Conservation (phyloP, 2,329 filamentous ascomycete genomes). For the Cytospora paraplurivora region DNA sequence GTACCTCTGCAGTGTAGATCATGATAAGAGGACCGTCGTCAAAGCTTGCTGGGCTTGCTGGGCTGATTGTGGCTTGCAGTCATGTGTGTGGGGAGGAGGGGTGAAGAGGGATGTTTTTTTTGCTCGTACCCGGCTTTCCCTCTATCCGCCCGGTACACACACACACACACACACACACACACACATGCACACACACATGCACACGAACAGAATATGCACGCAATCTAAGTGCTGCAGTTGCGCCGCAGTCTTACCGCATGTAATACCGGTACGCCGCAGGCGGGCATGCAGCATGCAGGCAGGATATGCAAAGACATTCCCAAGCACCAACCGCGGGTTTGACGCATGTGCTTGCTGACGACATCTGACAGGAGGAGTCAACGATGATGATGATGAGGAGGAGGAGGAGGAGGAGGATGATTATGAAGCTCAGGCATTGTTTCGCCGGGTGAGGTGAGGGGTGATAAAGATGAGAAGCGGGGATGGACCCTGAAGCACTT, state of each 20-base stretch:
- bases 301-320: no score
- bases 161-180: background rate
- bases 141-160: background rate
- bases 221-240: background rate
- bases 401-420: background rate
- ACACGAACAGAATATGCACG: background rate
- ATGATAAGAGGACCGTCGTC: background rate
- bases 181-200: background rate
- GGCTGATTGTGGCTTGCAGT: constrained; percentile 1
- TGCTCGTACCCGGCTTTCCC: background rate
- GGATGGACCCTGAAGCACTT: no score
- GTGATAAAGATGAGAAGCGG: no score
- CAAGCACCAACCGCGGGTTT: no score
- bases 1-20: background rate
- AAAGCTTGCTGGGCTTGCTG: background rate
- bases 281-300: background rate
- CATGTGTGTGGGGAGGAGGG: background rate
- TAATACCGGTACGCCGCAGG: no score
- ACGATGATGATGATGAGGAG: background rate
- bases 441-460: no score
- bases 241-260: background rate
- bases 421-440: no score
- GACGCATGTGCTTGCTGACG: no score
- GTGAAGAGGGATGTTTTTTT: background rate
- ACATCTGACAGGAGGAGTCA: background rate